Evolutionary conservation across 345 rosid genomes (phyloP).

Genomic region (Arabidopsis arenosa): DNA sequence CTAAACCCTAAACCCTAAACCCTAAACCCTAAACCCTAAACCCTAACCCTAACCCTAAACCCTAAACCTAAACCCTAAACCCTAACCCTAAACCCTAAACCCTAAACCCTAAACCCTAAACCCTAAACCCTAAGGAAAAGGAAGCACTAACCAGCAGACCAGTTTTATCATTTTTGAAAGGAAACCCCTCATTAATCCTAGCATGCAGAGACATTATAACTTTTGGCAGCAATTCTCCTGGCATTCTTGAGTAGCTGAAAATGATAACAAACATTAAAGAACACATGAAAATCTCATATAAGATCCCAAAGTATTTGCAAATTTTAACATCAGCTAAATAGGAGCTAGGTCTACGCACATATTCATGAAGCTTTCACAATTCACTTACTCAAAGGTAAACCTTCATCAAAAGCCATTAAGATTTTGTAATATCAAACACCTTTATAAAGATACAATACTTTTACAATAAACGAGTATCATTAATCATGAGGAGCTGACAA

Average conservation of each 20-base stretch:
- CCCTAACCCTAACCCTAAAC: no score
- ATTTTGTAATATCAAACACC: conserved; percentile 3
- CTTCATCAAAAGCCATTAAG: conserved; percentile 22
- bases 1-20: no score
- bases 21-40: no score
- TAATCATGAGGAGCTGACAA: no score
- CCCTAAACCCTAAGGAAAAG: conserved; percentile 8
- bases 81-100: no score
- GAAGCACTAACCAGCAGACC: conserved; percentile 74
- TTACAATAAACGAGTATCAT: conserved; percentile 18
- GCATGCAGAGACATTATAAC: conserved; percentile 62
- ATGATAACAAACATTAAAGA: conserved; percentile 39
- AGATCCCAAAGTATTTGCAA: conserved; percentile 19
- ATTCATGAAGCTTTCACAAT: conserved; percentile 16
- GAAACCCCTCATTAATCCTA: conserved; percentile 65
- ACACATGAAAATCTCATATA: conserved; percentile 34
- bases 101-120: no score
- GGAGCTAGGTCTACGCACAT: conserved; percentile 3
- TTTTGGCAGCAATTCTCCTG: conserved; percentile 70
- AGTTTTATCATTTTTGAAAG: conserved; percentile 69
- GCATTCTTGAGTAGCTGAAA: conserved; percentile 89
- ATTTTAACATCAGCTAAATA: conserved; percentile 24
- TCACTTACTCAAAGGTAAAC: conserved; percentile 19
- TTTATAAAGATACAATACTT: conserved; percentile 22
- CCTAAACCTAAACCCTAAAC: no score